Evolutionary conservation across 768 basidiomycete genomes (phyloP).

Genomic region (Trametes meyenii): DNA sequence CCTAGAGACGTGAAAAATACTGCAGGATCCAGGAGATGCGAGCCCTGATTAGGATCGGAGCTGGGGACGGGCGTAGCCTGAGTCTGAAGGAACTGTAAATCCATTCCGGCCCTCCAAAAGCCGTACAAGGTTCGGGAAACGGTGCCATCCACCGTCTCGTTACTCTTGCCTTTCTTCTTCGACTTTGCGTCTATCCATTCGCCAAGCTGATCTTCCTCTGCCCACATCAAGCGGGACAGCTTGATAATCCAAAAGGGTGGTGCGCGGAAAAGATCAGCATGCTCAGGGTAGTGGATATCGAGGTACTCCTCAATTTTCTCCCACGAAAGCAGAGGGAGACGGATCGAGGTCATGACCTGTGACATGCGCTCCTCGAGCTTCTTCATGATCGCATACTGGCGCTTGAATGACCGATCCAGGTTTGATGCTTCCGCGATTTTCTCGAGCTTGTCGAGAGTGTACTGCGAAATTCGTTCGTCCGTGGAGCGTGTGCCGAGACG

Average conservation of each 20-base stretch:
- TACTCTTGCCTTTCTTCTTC: constrained; percentile 23
- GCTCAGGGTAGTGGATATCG: constrained; percentile 49
- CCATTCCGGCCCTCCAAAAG: constrained; percentile 52
- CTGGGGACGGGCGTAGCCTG: not conserved
- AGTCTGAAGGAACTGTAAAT: constrained; percentile 49
- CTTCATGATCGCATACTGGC: constrained; percentile 35
- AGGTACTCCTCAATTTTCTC: constrained; percentile 47
- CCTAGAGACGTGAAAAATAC: constrained; percentile 42
- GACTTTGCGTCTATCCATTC: constrained; percentile 12
- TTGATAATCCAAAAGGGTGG: constrained; percentile 53
- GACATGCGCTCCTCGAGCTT: constrained; percentile 48
- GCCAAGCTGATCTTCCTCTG: constrained; percentile 19
- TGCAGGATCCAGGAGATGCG: constrained; percentile 3
- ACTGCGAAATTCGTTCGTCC: constrained; percentile 62
- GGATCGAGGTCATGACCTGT: constrained; percentile 47
- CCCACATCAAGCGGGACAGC: constrained; percentile 1
- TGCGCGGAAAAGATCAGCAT: constrained; percentile 41
- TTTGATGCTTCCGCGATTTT: constrained; percentile 43
- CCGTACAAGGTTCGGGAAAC: constrained; percentile 41
- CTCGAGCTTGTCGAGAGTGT: constrained; percentile 63
- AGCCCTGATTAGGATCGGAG: not conserved
- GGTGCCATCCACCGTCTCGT: constrained; percentile 15
- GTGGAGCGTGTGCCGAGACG: constrained; percentile 68
- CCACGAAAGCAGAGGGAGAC: constrained; percentile 38
- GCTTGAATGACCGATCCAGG: constrained; percentile 35